A percentile compares a stretch with the other conserved stretches of the same genome.
phyloP scores from a whole-genome alignment of 345 rosid species.

The Gossypium australe region DNA sequence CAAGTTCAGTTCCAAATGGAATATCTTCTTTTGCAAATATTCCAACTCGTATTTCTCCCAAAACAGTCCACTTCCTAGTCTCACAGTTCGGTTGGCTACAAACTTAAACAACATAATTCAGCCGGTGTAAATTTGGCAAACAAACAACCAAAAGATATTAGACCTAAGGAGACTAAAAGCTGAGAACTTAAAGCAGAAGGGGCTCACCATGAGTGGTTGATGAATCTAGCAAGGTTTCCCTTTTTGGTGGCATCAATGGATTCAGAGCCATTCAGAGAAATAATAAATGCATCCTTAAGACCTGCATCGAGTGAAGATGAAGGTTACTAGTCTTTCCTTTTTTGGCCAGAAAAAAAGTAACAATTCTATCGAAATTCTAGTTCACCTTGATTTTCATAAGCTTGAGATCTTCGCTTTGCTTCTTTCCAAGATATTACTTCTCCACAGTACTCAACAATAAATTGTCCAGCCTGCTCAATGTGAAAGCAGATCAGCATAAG shows the following conservation, averaged over 20 bases:
- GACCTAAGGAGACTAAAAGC: neutral
- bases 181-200: constrained; percentile 9
- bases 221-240: constrained; percentile 92
- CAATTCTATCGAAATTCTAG: neutral
- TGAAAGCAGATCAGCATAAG: neutral
- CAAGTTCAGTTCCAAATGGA: constrained; percentile 56
- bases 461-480: constrained; percentile 63
- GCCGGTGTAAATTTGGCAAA: constrained; percentile 17
- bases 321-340: constrained; percentile 4
- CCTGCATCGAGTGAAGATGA: constrained; percentile 43
- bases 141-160: neutral
- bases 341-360: neutral
- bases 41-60: constrained; percentile 93
- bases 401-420: constrained; percentile 77
- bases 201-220: constrained; percentile 95
- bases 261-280: constrained; percentile 73
- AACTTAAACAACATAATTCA: constrained; percentile 14
- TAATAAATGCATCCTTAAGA: constrained; percentile 85
- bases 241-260: constrained; percentile 91
- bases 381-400: constrained; percentile 71
- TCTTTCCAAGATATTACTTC: constrained; percentile 97
- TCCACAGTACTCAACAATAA: constrained; percentile 93
- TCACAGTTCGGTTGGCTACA: constrained; percentile 92
- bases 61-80: constrained; percentile 94
- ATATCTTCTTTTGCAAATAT: constrained; percentile 88